Evolutionary conservation across 148 eudicot species (phyloP), one percentile per base, ranked within the genome.

Genomic region (Fallopia convolvulus): DNA sequence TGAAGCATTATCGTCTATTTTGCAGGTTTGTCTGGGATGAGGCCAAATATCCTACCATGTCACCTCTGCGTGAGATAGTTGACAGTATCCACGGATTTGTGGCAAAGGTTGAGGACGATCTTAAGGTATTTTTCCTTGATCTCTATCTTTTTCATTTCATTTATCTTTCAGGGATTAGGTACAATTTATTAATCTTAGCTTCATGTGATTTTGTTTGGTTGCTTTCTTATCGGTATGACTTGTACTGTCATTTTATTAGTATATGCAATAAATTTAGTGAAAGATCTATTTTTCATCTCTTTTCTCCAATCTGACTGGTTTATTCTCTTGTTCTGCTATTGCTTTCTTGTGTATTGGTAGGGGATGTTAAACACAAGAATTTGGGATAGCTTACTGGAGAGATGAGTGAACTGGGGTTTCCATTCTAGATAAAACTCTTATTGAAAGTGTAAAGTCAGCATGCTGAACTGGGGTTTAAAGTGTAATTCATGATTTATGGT

Each of bases 11-110:
- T 77, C 3, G 41, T 30, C 7, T 74, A 20, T 70, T 77, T 71
- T 80, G 60, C 79, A 95, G 99, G 75, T 95, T 95, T 83, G 97
- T 90, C 72, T 93, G 99, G 99, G 99, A 93, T 76, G 98, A 95
- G 85, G 99, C 97, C 1, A 95, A 89, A 80, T 95, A 88, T 73
- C 99, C 99, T 20, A 93, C 91, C 40, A 91, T 93, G 97, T 93
- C 99, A 1, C 99, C 97, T 14, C 84, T 92, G 30, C 83, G 79
- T 86, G 99, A 93, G 85, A 87, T 86, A 75, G 85, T 96, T 52
- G 97, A 91, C 81, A 90, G 87, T 26, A 89, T 96, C 80, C 99
- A 91, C 80, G 74, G 85, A 72, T 97, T 89, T 82, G 85, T 91
- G 76, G 86, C 97, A 53, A 91, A 88, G 86, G 93, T 96, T 77